Evolutionary conservation across 2,329 filamentous ascomycete genomes (phyloP).

Genomic region (Pseudogymnoascus pannorum): DNA sequence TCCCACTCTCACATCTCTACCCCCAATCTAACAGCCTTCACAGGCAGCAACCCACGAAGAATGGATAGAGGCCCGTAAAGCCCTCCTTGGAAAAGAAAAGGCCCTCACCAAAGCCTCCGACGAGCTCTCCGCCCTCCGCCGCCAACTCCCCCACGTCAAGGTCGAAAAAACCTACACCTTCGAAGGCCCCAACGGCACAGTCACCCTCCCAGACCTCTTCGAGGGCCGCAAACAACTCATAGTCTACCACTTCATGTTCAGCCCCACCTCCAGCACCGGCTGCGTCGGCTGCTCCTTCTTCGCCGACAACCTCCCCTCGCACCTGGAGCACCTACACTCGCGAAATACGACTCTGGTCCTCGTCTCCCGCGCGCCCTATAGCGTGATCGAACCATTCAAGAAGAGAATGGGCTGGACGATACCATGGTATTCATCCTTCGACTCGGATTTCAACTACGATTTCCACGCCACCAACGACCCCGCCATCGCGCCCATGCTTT

Average conservation of each 20-base stretch:
- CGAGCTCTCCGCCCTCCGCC: constrained; percentile 27
- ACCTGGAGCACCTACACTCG: constrained; percentile 30
- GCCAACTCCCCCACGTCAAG: constrained; percentile 35
- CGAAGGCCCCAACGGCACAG: constrained; percentile 24
- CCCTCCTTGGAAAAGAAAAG: constrained; percentile 32
- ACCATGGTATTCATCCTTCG: constrained; percentile 34
- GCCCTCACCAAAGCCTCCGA: constrained; percentile 26
- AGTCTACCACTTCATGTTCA: constrained; percentile 42
- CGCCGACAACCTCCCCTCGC: constrained; percentile 33
- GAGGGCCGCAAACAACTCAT: constrained; percentile 31
- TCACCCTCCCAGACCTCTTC: constrained; percentile 30
- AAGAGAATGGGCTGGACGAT: constrained; percentile 35
- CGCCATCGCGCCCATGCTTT: constrained; percentile 21
- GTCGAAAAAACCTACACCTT: constrained; percentile 33
- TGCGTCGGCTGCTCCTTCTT: constrained; percentile 35
- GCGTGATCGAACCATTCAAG: constrained; percentile 32
- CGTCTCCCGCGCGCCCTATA: constrained; percentile 33
- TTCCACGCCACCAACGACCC: constrained; percentile 32
- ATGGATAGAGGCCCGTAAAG: constrained; percentile 31
- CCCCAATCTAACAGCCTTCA: not conserved
- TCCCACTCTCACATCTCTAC: not conserved
- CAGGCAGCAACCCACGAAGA: constrained; percentile 30
- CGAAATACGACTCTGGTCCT: constrained; percentile 34
- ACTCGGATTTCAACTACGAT: constrained; percentile 35
- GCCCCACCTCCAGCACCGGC: constrained; percentile 28